Percentiles rank a stretch among this genome's conserved stretches.
Conservation (phyloP, 257 asterid genomes). For the Solanum commersonii region DNA sequence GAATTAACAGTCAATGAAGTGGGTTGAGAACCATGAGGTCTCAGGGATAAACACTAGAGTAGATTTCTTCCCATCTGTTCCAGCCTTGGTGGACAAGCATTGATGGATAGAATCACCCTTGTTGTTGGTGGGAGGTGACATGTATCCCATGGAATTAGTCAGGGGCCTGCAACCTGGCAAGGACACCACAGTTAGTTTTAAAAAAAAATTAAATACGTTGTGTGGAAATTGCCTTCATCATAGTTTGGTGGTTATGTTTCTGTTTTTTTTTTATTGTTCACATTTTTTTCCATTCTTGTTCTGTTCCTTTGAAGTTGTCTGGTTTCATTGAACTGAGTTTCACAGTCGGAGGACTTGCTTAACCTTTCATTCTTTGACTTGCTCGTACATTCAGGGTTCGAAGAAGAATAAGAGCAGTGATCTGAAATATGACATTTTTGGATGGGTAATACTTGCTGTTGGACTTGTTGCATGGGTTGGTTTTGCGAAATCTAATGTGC, state of each 20-base stretch:
- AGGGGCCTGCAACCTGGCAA: not conserved
- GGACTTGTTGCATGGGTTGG: constrained; percentile 65
- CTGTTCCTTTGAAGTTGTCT: not conserved
- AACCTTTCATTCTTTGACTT: not conserved
- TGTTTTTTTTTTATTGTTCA: not conserved
- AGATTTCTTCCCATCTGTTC: not conserved
- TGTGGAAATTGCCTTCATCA: not conserved
- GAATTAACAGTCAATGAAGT: not conserved
- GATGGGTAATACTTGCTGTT: constrained; percentile 65
- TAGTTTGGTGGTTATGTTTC: not conserved
- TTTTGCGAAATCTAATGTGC: constrained; percentile 37
- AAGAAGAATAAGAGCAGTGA: constrained; percentile 51
- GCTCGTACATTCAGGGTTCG: constrained; percentile 10
- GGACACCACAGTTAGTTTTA: not conserved
- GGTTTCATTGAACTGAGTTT: not conserved
- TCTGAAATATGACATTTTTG: constrained; percentile 50
- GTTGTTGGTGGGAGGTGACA: not conserved
- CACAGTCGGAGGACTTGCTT: not conserved
- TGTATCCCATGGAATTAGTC: not conserved
- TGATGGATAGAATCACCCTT: not conserved
- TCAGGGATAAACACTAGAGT: not conserved
- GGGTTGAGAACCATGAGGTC: not conserved
- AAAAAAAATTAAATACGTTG: not conserved
- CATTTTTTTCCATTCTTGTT: not conserved
- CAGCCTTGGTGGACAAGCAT: too few species aligned